Base-by-base conservation (phyloP, 345 rosid species). In the Stellera chamaejasme region DNA sequence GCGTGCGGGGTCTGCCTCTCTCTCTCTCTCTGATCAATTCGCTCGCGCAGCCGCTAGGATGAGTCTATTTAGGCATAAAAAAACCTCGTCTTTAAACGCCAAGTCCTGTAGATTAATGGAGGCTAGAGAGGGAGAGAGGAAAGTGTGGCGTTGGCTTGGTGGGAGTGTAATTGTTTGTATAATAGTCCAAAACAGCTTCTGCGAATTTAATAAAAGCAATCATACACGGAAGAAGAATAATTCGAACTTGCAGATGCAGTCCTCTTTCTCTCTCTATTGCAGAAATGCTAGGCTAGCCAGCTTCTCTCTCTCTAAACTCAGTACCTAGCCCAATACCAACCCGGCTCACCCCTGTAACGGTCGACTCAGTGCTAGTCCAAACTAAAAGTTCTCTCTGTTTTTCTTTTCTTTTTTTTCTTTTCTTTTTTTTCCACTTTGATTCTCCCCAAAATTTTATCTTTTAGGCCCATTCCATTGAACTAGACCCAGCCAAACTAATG, bases 191-290 rank as follows among this genome's bases (percentile, higher is more conserved):
- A 71, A 44, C 55, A 59, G 58, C 63, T 56, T 62, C 66, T 43
- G 72, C 42, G 54, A 58, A 52, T 66, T 57, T 56, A 53, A 55
- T 66, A 75, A 74, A 79, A 79, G 76, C 80, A 76, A 76, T 61
- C 72, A 74, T 75, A 74, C 69, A 77, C 75, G 60, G 82, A 77
- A 77, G 88, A 75, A 82, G 90, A 85, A 82, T 77, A 82, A 88
- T 82, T 77, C 77, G 83, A 82, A 79, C 81, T 72, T 76, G 79
- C 80, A 79, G 90, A 71, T 76, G 79, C 80, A 79, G 90, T 75
- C 70, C 78, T 60, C 65, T 32, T n/a, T n/a, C n/a, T 1, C 23
- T 19, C 23, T 64, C 75, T 64, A 62, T 64, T 72, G 76, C 85
- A 79, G 77, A 66, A 66, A 58, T 59, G 60, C 67, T 75, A 72